Conservation (phyloP, 768 basidiomycete genomes). For the Kwoniella shandongensis region DNA sequence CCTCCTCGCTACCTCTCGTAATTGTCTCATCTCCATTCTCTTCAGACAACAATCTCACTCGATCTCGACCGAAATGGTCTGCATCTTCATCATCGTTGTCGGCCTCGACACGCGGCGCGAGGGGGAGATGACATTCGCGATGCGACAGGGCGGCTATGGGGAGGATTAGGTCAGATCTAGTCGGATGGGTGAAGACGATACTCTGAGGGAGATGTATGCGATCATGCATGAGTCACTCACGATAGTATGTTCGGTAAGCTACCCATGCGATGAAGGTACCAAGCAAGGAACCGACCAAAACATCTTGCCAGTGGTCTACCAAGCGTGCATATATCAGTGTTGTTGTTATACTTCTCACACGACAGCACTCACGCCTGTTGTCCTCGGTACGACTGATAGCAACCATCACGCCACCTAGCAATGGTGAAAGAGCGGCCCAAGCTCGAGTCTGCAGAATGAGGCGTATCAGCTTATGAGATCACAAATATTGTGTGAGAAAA, state of each 20-base stretch:
- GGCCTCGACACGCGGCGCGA: conserved; percentile 36
- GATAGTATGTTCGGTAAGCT: conserved; percentile 50
- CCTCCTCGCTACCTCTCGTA: conserved; percentile 30
- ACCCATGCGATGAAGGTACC: conserved; percentile 62
- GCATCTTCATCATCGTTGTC: conserved; percentile 19
- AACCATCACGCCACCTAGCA: conserved; percentile 65
- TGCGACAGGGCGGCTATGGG: conserved; percentile 43
- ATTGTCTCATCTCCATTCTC: conserved; percentile 9
- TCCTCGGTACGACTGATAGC: conserved; percentile 80
- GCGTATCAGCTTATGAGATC: neutral
- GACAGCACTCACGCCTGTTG: conserved; percentile 68
- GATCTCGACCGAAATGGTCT: conserved; percentile 4
- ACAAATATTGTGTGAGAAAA: neutral
- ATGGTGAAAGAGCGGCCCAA: conserved; percentile 77
- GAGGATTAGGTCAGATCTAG: neutral
- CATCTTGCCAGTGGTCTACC: conserved; percentile 88
- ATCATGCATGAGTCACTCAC: conserved; percentile 26
- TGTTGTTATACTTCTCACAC: conserved; percentile 27
- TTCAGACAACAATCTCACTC: conserved; percentile 26
- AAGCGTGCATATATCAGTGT: conserved; percentile 9
- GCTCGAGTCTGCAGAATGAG: conserved; percentile 54
- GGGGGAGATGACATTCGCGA: conserved; percentile 47
- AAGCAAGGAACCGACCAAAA: conserved; percentile 72
- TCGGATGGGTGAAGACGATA: neutral
- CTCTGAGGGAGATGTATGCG: no score